Base-by-base conservation (phyloP, 352 stramenopile genomes). In the Phytophthora syringae region DNA sequence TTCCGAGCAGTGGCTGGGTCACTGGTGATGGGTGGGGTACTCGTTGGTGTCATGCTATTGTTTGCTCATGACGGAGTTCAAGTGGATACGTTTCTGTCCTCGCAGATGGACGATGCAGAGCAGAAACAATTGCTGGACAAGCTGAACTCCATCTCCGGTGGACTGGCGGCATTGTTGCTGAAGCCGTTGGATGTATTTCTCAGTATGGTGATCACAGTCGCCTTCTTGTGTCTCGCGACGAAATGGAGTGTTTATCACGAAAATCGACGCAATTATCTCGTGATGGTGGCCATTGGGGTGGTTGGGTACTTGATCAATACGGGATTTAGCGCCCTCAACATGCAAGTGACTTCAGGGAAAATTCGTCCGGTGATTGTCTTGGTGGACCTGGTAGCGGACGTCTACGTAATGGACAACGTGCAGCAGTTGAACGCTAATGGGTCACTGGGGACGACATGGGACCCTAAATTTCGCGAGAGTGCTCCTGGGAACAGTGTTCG, bases 281-380 rank as follows among this genome's bases (percentile, higher is more conserved):
- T 52, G 5, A 65, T 40, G 39, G 39, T 2, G 15, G 48, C 20
- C 5, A 52, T 65, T 48, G 58, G 58, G 4, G 27, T 60, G 15
- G 27, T 60, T 12, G 48, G 48, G 1, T 65, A 60, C 15, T 15
- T 65, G 37, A 65, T 65, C 47, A 65, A 65, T 21, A 65, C 57
- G 1, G 57, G 57, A 3, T 65, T 65, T 30, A 65, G 40, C 11
- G 51, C 47, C 2, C 36, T 65, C 16, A 65, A 65, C 16, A 44
- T 65, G 47, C 57, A 65, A 44, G 48, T 59, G 20, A 9, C 21
- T 37, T 30, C 39, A 10, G 58, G 58, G 16, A 25, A 45, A 9
- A 44, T 52, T 22, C 5, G 21, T n/a, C 47, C 57, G 2, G 18
- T 18, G 9, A 59, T 65, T 18, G 37, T 22, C 4, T n/a, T 39